A percentile compares a stretch with the other conserved stretches of the same genome.
phyloP scores from a whole-genome alignment of 768 basidiomycete species.

The Mycena belliarum region DNA sequence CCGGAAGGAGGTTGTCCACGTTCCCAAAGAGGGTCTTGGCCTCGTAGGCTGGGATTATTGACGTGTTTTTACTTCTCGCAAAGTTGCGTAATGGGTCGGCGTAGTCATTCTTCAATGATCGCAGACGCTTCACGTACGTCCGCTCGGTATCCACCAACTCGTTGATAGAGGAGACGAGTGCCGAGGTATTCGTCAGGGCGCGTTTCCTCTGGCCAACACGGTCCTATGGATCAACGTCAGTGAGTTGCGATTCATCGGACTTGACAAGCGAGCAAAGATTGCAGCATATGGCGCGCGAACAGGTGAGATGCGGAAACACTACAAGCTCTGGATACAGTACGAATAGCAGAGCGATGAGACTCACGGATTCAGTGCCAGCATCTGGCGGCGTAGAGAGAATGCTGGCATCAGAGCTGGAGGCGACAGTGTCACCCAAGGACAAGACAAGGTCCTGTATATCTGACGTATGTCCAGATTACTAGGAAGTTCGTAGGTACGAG shows the following conservation, averaged over 20 bases:
- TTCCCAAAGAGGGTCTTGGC: conserved; percentile 95
- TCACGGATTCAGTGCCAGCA: conserved; percentile 43
- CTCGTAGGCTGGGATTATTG: conserved; percentile 87
- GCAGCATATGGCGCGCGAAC: background rate
- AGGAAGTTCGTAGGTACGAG: conserved; percentile 4
- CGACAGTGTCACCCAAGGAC: conserved; percentile 71
- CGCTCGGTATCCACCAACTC: conserved; percentile 90
- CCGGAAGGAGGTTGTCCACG: conserved; percentile 82
- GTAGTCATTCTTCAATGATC: conserved; percentile 83
- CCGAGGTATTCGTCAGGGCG: conserved; percentile 62
- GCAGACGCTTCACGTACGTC: conserved; percentile 83
- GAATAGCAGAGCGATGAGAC: conserved; percentile 24
- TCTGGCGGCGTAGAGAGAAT: conserved; percentile 46
- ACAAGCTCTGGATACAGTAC: conserved; percentile 1
- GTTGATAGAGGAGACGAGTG: conserved; percentile 72
- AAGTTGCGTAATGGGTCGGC: conserved; percentile 90
- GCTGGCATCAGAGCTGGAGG: conserved; percentile 45
- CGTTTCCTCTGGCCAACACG: conserved; percentile 51
- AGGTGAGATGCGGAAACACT: background rate
- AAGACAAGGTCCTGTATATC: conserved; percentile 80
- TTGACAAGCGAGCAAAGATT: background rate
- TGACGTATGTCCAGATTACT: conserved; percentile 30
- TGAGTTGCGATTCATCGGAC: background rate
- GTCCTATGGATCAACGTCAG: conserved; percentile 32
- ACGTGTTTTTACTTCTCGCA: conserved; percentile 78